Percentiles rank a stretch among this genome's conserved stretches.
These are phyloP conservation scores for Phytophthora pisi DNA, from an alignment of 352 stramenopile species.

Conservation along the genomic window DNA sequence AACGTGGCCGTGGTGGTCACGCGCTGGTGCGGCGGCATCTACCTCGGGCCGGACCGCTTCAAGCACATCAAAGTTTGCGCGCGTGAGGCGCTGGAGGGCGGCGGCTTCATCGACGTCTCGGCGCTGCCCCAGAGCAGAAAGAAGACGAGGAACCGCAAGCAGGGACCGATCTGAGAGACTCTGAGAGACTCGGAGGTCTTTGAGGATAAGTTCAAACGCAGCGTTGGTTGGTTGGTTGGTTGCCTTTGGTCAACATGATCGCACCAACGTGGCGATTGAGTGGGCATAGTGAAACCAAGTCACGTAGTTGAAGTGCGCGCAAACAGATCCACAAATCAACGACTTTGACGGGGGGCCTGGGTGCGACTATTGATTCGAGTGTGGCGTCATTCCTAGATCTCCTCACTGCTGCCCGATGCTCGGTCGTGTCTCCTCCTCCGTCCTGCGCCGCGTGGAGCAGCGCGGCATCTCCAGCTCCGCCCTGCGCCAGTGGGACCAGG, in stretches of 20 bases:
- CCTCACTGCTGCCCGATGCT: conserved; percentile 11
- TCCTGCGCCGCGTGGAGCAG: conserved; percentile 25
- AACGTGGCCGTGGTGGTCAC: conserved; percentile 80
- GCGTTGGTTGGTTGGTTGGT: not conserved
- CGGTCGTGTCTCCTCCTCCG: conserved; percentile 15
- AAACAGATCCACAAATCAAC: conserved; percentile 25
- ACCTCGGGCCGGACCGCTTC: conserved; percentile 65
- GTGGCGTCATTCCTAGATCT: conserved; percentile 16
- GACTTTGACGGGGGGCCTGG: conserved; percentile 21
- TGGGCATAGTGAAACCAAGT: conserved; percentile 21
- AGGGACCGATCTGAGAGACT: not conserved
- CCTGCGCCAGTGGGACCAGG: conserved; percentile 58
- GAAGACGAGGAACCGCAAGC: conserved; percentile 46
- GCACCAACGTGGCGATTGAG: too few relatives aligned
- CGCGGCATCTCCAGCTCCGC: conserved; percentile 63
- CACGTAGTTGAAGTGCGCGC: conserved; percentile 6
- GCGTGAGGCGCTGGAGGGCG: conserved; percentile 53
- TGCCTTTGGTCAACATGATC: not conserved
- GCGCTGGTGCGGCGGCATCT: conserved; percentile 72
- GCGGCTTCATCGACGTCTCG: conserved; percentile 1
- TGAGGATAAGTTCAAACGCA: not conserved
- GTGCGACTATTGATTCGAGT: conserved; percentile 6
- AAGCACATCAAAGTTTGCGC: conserved; percentile 72
- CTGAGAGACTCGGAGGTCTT: not conserved
- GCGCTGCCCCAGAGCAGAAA: conserved; percentile 31